A percentile compares a stretch with the other conserved stretches of the same genome.
These are phyloP conservation scores for Elaeagnus macrophylla DNA, from an alignment of 306 rosid species.

Conservation along the genomic window DNA sequence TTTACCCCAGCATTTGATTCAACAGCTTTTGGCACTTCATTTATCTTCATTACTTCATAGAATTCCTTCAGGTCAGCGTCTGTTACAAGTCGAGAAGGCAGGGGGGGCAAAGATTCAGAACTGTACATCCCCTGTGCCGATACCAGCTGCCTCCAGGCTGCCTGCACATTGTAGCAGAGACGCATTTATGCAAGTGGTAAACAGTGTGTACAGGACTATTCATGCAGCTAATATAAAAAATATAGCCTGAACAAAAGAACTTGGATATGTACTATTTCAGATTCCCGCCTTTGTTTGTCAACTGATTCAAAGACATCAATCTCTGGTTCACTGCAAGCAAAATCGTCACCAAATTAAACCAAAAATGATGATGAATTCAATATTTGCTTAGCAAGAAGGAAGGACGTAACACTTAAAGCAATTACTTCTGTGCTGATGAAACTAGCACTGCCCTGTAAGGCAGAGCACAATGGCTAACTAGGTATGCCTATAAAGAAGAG, in stretches of 20 bases:
- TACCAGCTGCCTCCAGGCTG: slow-evolving; percentile 62
- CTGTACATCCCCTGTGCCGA: slow-evolving; percentile 36
- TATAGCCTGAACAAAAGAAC: slow-evolving; percentile 13
- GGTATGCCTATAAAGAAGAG: not conserved
- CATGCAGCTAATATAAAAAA: slow-evolving; percentile 4
- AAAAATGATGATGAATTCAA: not conserved
- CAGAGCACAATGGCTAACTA: slow-evolving; percentile 12
- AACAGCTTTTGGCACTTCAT: slow-evolving; percentile 58
- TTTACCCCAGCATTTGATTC: slow-evolving; percentile 52
- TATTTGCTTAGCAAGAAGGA: not conserved
- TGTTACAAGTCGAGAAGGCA: slow-evolving; percentile 87
- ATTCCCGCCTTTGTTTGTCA: slow-evolving; percentile 69
- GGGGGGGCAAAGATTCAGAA: slow-evolving; percentile 44
- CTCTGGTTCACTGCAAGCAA: slow-evolving; percentile 76
- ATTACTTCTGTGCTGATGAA: not conserved
- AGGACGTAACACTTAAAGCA: not conserved
- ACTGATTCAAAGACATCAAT: slow-evolving; percentile 85
- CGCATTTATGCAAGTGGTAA: slow-evolving; percentile 9
- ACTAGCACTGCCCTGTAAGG: not conserved
- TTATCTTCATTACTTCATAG: slow-evolving; percentile 77
- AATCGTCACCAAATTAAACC: slow-evolving; percentile 10
- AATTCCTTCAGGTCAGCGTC: slow-evolving; percentile 79
- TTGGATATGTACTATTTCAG: slow-evolving; percentile 55
- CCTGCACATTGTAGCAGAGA: slow-evolving; percentile 39
- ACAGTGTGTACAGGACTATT: not conserved